These are phyloP conservation scores for Bipolaris victoriae DNA, from an alignment of 2,329 filamentous ascomycete species.

Conservation along the genomic window DNA sequence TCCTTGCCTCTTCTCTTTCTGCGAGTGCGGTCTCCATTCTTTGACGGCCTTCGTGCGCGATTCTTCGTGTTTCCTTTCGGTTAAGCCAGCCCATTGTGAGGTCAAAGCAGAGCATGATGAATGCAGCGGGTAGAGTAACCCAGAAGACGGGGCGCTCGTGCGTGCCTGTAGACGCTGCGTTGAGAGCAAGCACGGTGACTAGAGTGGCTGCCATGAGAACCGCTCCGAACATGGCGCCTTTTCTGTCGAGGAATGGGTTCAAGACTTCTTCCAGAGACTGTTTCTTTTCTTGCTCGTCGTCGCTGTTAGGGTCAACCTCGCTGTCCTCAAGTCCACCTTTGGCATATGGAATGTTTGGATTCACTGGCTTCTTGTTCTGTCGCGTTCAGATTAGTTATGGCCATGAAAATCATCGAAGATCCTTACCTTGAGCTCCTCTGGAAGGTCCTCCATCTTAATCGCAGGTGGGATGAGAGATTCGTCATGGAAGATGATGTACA, in stretches of 20 bases:
- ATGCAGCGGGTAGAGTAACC: slow-evolving; percentile 71
- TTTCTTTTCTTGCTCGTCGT: slow-evolving; percentile 58
- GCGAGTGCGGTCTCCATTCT: slow-evolving; percentile 55
- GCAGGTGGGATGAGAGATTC: slow-evolving; percentile 67
- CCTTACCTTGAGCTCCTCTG: slow-evolving; percentile 58
- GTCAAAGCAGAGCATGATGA: slow-evolving; percentile 73
- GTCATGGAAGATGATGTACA: slow-evolving; percentile 72
- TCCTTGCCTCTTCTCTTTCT: slow-evolving; percentile 41
- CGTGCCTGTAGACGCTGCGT: slow-evolving; percentile 62
- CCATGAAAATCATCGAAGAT: neutral
- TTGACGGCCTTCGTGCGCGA: slow-evolving; percentile 62
- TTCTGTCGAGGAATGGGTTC: slow-evolving; percentile 74
- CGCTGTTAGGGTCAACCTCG: slow-evolving; percentile 53
- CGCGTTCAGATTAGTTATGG: neutral
- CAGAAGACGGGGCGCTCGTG: slow-evolving; percentile 67
- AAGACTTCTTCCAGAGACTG: slow-evolving; percentile 74
- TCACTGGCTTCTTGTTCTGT: slow-evolving; percentile 63
- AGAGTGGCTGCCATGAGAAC: slow-evolving; percentile 71
- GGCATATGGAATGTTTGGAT: slow-evolving; percentile 73
- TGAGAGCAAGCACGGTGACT: slow-evolving; percentile 68
- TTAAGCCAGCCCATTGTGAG: slow-evolving; percentile 67
- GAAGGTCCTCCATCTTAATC: slow-evolving; percentile 72
- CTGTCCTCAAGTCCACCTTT: slow-evolving; percentile 62
- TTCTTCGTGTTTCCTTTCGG: slow-evolving; percentile 66
- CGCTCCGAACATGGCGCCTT: slow-evolving; percentile 68